Base-by-base conservation (phyloP, 352 stramenopile genomes). In the Phytophthora colocasiae region DNA sequence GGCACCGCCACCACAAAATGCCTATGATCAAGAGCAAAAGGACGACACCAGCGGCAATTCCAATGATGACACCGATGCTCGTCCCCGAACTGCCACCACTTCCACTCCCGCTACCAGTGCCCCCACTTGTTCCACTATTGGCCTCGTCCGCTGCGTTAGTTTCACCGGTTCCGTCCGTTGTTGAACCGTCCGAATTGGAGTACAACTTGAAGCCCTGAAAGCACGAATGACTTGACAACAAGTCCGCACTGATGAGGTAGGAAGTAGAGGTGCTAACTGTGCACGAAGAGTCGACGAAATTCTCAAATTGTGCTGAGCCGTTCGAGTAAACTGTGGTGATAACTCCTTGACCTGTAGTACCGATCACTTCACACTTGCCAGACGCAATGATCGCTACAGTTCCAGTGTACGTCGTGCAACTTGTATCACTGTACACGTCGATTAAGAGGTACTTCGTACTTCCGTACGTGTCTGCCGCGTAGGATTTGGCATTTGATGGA, bases 391-490 rank as follows among this genome's bases (percentile, higher is more conserved):
- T 41, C 39, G 56, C 64, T n/a, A 52, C 64, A 11, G 64, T 73
- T 19, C 45, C 64, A 7, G 45, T 29, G 27, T 68, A 73, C 1
- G 27, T 65, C 4, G 45, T 38, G 34, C 64, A 73, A 2, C 54
- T 39, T 9, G 52, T 73, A 8, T 73, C 64, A 15, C 31, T 56
- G 52, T 48, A 64, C 43, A 59, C 39, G 24, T 73, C 51, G 5
- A 69, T 34, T 15, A 73, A 44, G 14, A 73, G 45, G 29, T 73
- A 73, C 34, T 64, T 69, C n/a, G 64, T 73, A 32, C 51, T 69
- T 10, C 64, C 64, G 19, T 69, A 73, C 15, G 53, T 67, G 31
- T 22, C 47, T 26, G 58, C 19, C 3, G 64, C 64, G 24, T 73
- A 73, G 36, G 38, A 32, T 47, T 69, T 69, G 15, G 58, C 38